These are phyloP conservation scores for Citrus maxima DNA, from an alignment of 345 rosid species.

Conservation along the genomic window DNA sequence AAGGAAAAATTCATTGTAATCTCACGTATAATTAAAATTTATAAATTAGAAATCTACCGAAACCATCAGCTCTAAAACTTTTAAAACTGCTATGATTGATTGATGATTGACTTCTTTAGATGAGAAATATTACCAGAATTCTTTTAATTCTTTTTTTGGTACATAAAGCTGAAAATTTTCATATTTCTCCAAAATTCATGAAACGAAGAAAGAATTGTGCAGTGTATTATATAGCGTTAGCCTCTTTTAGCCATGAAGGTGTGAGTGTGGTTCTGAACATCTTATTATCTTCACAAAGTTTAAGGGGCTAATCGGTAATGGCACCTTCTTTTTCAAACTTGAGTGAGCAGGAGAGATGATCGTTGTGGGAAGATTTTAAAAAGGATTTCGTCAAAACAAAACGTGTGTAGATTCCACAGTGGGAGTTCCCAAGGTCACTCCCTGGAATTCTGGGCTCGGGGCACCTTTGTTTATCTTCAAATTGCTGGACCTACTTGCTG, in stretches of 20 bases:
- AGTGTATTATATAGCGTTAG: too few species aligned
- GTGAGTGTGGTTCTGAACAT: not conserved
- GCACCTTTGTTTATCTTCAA: slow-evolving; percentile 3
- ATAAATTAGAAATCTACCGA: too few species aligned
- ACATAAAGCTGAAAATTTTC: too few species aligned
- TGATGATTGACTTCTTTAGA: not conserved
- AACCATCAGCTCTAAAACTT: not conserved
- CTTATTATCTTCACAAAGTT: not conserved
- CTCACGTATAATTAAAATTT: too few species aligned
- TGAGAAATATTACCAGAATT: not conserved
- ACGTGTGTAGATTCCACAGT: slow-evolving; percentile 34
- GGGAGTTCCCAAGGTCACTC: slow-evolving; percentile 30
- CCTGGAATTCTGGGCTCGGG: slow-evolving; percentile 30
- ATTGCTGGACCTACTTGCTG: not conserved
- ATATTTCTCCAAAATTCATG: not conserved
- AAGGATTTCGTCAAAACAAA: slow-evolving; percentile 11
- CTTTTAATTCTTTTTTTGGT: too few species aligned
- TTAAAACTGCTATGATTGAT: not conserved
- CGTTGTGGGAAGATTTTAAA: not conserved
- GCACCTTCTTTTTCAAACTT: not conserved
- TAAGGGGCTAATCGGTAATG: too few species aligned
- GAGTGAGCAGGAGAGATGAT: not conserved
- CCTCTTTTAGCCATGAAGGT: too few species aligned
- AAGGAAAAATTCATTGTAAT: too few species aligned
- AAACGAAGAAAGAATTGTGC: not conserved